Conservation (phyloP, 306 rosid species). For the Parietaria judaica region DNA sequence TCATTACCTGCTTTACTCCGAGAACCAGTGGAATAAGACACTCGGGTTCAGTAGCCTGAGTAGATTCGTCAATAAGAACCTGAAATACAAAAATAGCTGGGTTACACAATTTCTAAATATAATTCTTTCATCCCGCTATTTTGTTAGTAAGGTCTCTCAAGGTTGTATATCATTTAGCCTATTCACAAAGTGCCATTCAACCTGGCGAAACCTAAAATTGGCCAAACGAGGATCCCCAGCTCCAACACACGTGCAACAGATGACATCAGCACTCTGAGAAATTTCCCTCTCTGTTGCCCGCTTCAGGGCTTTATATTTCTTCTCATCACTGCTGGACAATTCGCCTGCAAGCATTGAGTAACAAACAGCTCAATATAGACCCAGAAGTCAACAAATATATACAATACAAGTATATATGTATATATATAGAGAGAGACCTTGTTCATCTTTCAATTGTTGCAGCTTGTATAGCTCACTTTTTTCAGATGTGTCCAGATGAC, state of each 20-base stretch:
- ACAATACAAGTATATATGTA: too few relatives aligned
- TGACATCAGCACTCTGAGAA: conserved; percentile 99
- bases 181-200: conserved; percentile 28
- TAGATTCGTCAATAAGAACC: conserved; percentile 99
- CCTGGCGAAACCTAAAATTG: conserved; percentile 99
- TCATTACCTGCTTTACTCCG: conserved; percentile 96
- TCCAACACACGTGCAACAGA: conserved; percentile 98
- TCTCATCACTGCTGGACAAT: conserved; percentile 96
- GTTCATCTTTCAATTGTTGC: conserved; percentile 95
- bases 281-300: conserved; percentile 99
- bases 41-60: conserved; percentile 98
- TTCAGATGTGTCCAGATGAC: conserved; percentile 98
- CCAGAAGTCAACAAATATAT: neutral
- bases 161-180: conserved; percentile 2
- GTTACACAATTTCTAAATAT: too few relatives aligned
- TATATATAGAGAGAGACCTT: conserved; percentile 38
- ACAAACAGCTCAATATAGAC: neutral
- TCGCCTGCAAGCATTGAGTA: conserved; percentile 49
- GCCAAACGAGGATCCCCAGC: conserved; percentile 98
- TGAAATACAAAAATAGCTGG: conserved; percentile 16
- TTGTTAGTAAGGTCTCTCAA: conserved; percentile 17
- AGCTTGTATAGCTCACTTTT: conserved; percentile 95
- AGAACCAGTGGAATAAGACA: conserved; percentile 98
- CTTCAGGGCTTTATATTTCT: conserved; percentile 93
- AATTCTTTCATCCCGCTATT: too few relatives aligned